phyloP scores from a whole-genome alignment of 2,329 filamentous ascomycete species.

The Stagonosporopsis chrysanthemi region DNA sequence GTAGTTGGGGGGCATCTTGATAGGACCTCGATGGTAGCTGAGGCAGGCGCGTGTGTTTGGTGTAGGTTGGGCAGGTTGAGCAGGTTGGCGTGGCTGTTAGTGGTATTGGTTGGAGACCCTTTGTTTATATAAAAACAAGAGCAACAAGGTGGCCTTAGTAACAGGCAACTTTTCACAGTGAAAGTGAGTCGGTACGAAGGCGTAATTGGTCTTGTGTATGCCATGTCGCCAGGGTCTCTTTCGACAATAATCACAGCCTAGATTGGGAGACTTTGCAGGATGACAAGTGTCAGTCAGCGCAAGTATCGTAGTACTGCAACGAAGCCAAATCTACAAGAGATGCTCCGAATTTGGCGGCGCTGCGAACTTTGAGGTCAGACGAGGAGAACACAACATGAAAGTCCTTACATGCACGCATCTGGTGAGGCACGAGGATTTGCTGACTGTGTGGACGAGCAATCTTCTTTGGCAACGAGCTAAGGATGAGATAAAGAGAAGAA shows the following conservation, averaged over 20 bases:
- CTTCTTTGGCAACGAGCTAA: no score
- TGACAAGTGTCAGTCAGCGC: no score
- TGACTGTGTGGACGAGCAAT: no score
- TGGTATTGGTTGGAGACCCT: not conserved
- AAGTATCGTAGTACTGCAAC: no score
- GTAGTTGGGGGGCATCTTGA: constrained; percentile 7
- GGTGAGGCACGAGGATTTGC: no score
- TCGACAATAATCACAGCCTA: constrained; percentile 1
- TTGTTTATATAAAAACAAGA: constrained; percentile 14
- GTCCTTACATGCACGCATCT: no score
- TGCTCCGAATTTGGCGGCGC: no score
- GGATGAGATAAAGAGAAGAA: no score
- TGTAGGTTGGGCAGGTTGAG: not conserved
- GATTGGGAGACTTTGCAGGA: not conserved
- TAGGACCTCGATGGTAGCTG: not conserved
- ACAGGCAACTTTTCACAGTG: constrained; percentile 6
- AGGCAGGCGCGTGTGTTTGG: not conserved
- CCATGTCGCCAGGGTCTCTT: constrained; percentile 1
- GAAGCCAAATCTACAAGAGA: no score
- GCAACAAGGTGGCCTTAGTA: not conserved
- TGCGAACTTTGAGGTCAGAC: no score
- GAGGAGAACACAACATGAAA: no score
- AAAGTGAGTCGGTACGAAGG: constrained; percentile 3
- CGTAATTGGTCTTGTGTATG: constrained; percentile 1
- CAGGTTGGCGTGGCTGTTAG: not conserved